phyloP scores from a whole-genome alignment of 1,284 basidiomycete genomes.

The Tilletia indica region DNA sequence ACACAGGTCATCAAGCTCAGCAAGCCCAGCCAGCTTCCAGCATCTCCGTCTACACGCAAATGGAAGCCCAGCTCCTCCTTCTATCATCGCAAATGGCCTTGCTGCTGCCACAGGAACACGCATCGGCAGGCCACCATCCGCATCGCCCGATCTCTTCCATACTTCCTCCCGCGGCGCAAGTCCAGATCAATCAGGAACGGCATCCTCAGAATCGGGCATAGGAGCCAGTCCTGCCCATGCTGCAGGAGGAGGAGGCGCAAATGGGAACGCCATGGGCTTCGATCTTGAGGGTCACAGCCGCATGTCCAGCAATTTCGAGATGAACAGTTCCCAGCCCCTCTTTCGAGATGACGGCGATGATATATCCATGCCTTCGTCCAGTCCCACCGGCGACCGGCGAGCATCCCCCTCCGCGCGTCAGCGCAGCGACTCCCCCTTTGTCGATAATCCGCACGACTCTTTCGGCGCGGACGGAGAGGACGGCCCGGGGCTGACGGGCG shows the following conservation, averaged over 20 bases:
- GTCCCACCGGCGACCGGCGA: not conserved
- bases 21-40: too few relatives aligned
- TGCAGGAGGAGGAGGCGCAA: not conserved
- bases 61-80: too few relatives aligned
- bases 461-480: not conserved
- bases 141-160: conserved; percentile 5
- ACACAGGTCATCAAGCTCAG: too few relatives aligned
- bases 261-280: not conserved
- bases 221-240: not conserved
- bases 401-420: not conserved
- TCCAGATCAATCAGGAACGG: not conserved
- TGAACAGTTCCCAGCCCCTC: not conserved
- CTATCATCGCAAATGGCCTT: too few relatives aligned
- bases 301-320: not conserved
- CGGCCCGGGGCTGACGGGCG: not conserved
- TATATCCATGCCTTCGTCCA: not conserved
- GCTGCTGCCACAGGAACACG: too few relatives aligned
- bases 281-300: not conserved
- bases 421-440: not conserved
- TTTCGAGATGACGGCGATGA: not conserved
- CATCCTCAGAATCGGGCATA: not conserved
- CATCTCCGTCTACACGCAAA: too few relatives aligned
- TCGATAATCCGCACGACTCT: not conserved
- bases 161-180: not conserved
- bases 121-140: not conserved